Base-by-base conservation (phyloP, 1,284 basidiomycete genomes). In the Hypsizygus ulmarius region DNA sequence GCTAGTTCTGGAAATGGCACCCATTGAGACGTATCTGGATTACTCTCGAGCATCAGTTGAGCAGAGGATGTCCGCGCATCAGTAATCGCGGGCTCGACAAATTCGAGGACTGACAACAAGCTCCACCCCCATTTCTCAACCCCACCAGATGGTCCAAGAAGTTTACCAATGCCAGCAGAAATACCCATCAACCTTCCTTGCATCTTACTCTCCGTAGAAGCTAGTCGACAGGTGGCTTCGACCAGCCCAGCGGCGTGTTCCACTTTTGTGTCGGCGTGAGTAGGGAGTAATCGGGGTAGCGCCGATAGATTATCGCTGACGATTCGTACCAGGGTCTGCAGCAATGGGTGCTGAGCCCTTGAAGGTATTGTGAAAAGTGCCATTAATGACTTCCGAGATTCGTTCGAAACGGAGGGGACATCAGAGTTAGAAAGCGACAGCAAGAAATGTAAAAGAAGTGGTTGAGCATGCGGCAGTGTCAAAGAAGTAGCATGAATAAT, bases 81-180 rank as follows among this genome's bases (percentile, higher is more conserved):
- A 21, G 73, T 71, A 55, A 83, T 64, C 0, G 74, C 62, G 3
- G 83, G 85, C 28, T 76, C 72, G 1, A 71, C 72, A 51, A 95
- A 80, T 57, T 90, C 83, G 21, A 95, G 69, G 11, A 86, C 88
- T 2, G 82, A 79, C 21, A 96, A 73, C 1, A 96, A 62, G 35
- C 81, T 78, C 84, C 87, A 92, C 1, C 90, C 90, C 93, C 93
- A 96, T 64, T 84, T 84, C 58, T 95, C 90, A 14, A 96, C 82
- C 0, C 87, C 83, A 3, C 93, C 93, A 0, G 72, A 76, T 0
- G 92, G 87, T 2, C 93, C 92, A 0, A 95, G 75, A 4, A 96
- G 72, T 45, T 78, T 77, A 3, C 77, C 78, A 4, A 93, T 73
- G 27, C 81, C 82, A 15, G 67, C 60, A 8, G 75, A 70, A 30